Conservation (phyloP, 2,329 filamentous ascomycete species). For the Rosellinia necatrix region DNA sequence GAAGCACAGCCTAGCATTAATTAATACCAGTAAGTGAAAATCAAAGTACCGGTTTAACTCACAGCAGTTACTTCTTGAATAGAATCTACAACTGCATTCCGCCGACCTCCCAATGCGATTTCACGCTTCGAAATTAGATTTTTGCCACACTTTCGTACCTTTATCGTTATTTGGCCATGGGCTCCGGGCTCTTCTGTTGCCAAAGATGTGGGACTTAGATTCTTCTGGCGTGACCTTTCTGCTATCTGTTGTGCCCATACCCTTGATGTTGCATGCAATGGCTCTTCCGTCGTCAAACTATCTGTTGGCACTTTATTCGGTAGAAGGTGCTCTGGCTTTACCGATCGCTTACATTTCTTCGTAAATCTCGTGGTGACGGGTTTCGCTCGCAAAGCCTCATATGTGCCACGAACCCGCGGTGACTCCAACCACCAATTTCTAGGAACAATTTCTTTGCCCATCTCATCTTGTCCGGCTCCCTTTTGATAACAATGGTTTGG, state of each 20-base stretch:
- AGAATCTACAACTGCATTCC: conserved; percentile 11
- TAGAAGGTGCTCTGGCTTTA: background rate
- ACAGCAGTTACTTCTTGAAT: conserved; percentile 18
- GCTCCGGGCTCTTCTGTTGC: background rate
- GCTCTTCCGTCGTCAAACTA: background rate
- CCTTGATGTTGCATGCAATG: conserved; percentile 16
- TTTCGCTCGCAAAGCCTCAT: background rate
- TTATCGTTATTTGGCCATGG: background rate
- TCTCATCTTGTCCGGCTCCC: background rate
- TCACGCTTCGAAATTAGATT: conserved; percentile 13
- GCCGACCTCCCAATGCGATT: conserved; percentile 1
- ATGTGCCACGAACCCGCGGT: background rate
- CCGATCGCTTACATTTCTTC: background rate
- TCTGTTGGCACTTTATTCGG: background rate
- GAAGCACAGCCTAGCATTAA: conserved; percentile 11
- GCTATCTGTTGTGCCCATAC: conserved; percentile 17
- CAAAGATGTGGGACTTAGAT: background rate
- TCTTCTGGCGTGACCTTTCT: conserved; percentile 11
- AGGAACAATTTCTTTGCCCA: background rate
- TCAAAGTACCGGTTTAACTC: background rate
- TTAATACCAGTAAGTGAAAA: background rate
- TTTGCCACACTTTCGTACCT: background rate
- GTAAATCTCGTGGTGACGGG: background rate
- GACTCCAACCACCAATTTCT: background rate
- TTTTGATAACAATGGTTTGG: background rate